Evolutionary conservation across 2,329 filamentous ascomycete species (phyloP).

Genomic region (Fusarium newnesense): DNA sequence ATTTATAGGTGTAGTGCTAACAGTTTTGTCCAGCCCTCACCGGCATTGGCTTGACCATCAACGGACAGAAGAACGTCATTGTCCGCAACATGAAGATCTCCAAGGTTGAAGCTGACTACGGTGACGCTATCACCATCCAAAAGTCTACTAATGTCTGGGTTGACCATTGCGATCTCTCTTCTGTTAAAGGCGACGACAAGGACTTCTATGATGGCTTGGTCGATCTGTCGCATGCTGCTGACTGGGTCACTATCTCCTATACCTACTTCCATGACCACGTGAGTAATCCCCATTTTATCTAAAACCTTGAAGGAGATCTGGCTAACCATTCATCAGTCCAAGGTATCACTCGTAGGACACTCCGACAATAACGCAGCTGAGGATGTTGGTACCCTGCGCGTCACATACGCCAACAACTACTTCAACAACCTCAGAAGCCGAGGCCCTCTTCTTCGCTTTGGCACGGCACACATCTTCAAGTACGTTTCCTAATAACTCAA

Average conservation of each 20-base stretch:
- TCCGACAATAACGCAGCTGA: slow-evolving; percentile 67
- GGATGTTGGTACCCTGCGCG: slow-evolving; percentile 66
- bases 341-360: slow-evolving; percentile 70
- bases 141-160: slow-evolving; percentile 60
- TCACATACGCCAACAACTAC: slow-evolving; percentile 72
- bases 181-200: slow-evolving; percentile 52
- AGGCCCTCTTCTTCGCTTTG: slow-evolving; percentile 68
- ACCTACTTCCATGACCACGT: slow-evolving; percentile 56
- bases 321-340: slow-evolving; percentile 45
- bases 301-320: accelerated
- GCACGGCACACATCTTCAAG: slow-evolving; percentile 63
- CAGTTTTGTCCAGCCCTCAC: slow-evolving; percentile 5
- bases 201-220: slow-evolving; percentile 57
- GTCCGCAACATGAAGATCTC: slow-evolving; percentile 65
- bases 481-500: neutral
- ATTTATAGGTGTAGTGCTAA: accelerated
- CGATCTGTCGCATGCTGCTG: slow-evolving; percentile 57
- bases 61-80: slow-evolving; percentile 60
- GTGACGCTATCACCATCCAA: slow-evolving; percentile 64
- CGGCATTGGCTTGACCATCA: slow-evolving; percentile 33
- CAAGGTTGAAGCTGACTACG: slow-evolving; percentile 57
- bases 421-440: slow-evolving; percentile 70
- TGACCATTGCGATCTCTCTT: slow-evolving; percentile 56
- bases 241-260: slow-evolving; percentile 56
- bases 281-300: neutral